Evolutionary conservation across 768 basidiomycete genomes (phyloP).

Genomic region (Termitomyces bulborhizus): DNA sequence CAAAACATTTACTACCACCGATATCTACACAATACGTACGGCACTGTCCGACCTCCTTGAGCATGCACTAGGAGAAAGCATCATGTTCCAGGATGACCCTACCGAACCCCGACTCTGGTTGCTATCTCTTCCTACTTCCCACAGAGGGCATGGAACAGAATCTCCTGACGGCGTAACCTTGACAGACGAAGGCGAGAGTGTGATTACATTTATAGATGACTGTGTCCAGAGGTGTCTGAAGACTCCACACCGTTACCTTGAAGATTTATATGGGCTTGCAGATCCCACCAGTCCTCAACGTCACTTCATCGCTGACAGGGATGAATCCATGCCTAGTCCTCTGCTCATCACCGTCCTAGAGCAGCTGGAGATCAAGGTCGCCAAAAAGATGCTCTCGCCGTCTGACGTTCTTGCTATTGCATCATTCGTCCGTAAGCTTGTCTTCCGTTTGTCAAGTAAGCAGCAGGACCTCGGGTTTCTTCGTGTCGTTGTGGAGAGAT

Average conservation of each 20-base stretch:
- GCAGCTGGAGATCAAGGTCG: slow-evolving; percentile 65
- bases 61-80: slow-evolving; percentile 61
- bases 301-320: slow-evolving; percentile 7
- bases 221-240: slow-evolving; percentile 78
- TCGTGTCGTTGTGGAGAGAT: slow-evolving; percentile 22
- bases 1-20: slow-evolving; percentile 47
- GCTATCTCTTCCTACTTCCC: slow-evolving; percentile 45
- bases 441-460: slow-evolving; percentile 52
- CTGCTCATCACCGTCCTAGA: slow-evolving; percentile 78
- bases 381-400: slow-evolving; percentile 44
- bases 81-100: slow-evolving; percentile 75
- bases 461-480: slow-evolving; percentile 38
- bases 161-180: slow-evolving; percentile 49
- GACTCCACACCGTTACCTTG: slow-evolving; percentile 82
- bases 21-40: slow-evolving; percentile 41
- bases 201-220: slow-evolving; percentile 75
- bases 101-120: slow-evolving; percentile 76
- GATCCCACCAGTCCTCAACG: neutral
- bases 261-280: slow-evolving; percentile 45
- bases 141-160: slow-evolving; percentile 27
- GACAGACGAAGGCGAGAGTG: slow-evolving; percentile 48
- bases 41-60: slow-evolving; percentile 48
- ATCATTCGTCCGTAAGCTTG: slow-evolving; percentile 58
- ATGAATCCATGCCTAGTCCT: slow-evolving; percentile 53
- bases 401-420: slow-evolving; percentile 60